Percentiles rank a stretch among this genome's conserved stretches.
Evolutionary conservation across 148 eudicot genomes (phyloP).

Genomic region (Persicaria maculosa): DNA sequence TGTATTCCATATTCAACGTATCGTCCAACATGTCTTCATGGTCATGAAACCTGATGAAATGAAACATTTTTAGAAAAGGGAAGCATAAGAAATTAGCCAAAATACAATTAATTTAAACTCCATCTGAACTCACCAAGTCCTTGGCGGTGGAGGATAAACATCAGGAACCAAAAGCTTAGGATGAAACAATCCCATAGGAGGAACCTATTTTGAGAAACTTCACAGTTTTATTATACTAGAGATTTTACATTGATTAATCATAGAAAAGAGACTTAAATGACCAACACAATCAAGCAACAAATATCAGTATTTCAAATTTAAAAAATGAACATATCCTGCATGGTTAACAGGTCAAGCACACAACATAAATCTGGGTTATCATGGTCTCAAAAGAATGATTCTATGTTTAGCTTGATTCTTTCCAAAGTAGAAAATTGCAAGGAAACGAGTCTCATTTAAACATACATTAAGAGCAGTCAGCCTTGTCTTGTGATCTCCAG

Average conservation of each 20-base stretch:
- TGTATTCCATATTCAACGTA: slow-evolving; percentile 61
- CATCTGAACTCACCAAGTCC: slow-evolving; percentile 53
- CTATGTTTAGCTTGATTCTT: not conserved
- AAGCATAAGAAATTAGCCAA: slow-evolving; percentile 4
- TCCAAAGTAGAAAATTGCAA: slow-evolving; percentile 4
- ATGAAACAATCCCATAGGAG: slow-evolving; percentile 97
- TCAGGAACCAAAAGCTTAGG: slow-evolving; percentile 95
- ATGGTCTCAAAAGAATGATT: not conserved
- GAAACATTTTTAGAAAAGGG: not conserved
- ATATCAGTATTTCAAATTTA: not conserved
- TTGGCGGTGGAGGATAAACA: slow-evolving; percentile 95
- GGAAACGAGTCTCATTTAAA: not conserved
- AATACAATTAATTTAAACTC: not conserved
- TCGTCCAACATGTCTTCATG: slow-evolving; percentile 96
- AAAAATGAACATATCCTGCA: not conserved
- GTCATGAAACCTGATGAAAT: slow-evolving; percentile 66
- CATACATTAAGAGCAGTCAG: slow-evolving; percentile 93
- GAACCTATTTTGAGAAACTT: slow-evolving; percentile 44
- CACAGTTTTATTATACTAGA: not conserved
- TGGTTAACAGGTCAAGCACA: not conserved
- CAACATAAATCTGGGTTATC: not conserved
- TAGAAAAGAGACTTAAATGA: not conserved
- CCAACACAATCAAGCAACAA: not conserved
- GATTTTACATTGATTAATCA: not conserved
- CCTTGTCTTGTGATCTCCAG: slow-evolving; percentile 74